Conservation (phyloP, 331 rosid genomes). For the Cydonia oblonga region DNA sequence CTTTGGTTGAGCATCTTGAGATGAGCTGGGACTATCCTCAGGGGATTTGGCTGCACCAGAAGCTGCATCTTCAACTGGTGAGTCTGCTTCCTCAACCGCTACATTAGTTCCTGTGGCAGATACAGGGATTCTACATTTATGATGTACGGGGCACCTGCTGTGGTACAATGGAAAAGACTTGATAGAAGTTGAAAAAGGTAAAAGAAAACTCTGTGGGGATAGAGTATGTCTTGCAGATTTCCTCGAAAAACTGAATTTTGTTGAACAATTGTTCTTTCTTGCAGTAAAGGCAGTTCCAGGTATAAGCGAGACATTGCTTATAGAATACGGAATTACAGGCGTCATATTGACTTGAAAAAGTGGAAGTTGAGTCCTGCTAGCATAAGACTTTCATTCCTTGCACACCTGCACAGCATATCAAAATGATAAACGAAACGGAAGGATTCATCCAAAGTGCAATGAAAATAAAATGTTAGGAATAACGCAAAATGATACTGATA, state of each 20-base stretch:
- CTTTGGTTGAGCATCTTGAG: slow-evolving; percentile 23
- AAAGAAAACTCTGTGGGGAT: slow-evolving; percentile 36
- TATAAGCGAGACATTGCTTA: slow-evolving; percentile 54
- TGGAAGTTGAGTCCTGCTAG: slow-evolving; percentile 15
- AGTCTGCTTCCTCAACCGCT: slow-evolving; percentile 56
- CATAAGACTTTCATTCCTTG: slow-evolving; percentile 33
- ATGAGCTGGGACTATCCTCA: slow-evolving; percentile 25
- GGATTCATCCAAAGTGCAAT: neutral
- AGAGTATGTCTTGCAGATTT: slow-evolving; percentile 30
- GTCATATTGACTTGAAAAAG: slow-evolving; percentile 44
- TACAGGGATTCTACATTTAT: slow-evolving; percentile 33
- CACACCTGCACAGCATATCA: slow-evolving; percentile 36
- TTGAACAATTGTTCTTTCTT: slow-evolving; percentile 39
- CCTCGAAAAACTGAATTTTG: slow-evolving; percentile 46
- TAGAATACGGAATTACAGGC: slow-evolving; percentile 53
- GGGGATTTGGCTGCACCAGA: slow-evolving; percentile 33
- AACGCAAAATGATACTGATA: neutral
- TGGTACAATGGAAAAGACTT: slow-evolving; percentile 42
- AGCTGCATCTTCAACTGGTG: slow-evolving; percentile 41
- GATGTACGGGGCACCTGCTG: slow-evolving; percentile 24
- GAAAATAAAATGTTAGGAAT: neutral
- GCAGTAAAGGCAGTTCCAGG: slow-evolving; percentile 54
- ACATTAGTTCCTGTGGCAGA: slow-evolving; percentile 68
- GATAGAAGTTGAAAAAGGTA: slow-evolving; percentile 41
- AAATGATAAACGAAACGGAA: slow-evolving; percentile 7